A percentile compares a stretch with the other conserved stretches of the same genome.
phyloP scores from a whole-genome alignment of 768 basidiomycete species.

The Termitomyces sp. region DNA sequence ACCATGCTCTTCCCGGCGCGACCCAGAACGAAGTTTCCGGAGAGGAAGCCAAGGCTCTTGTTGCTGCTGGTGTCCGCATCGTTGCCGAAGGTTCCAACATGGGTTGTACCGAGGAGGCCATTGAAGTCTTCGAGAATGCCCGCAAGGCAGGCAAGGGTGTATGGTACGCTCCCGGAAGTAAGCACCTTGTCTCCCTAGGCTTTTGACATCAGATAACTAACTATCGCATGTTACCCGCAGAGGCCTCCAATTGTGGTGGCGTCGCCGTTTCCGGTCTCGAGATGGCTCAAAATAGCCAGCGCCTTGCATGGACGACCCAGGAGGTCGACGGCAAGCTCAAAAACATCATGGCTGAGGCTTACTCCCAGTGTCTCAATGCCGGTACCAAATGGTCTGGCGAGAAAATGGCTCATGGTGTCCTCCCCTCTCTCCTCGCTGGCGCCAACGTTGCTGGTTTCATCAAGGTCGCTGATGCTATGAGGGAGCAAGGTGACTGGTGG shows the following conservation, averaged over 20 bases:
- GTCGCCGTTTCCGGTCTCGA: conserved; percentile 76
- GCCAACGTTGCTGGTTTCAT: conserved; percentile 74
- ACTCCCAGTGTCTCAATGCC: conserved; percentile 48
- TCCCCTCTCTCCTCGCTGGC: conserved; percentile 53
- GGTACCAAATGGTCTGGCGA: conserved; percentile 55
- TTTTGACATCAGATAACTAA: neutral
- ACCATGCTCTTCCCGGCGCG: conserved; percentile 66
- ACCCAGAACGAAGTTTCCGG: conserved; percentile 68
- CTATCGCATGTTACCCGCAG: conserved; percentile 14
- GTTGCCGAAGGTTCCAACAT: conserved; percentile 78
- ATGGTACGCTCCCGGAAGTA: conserved; percentile 76
- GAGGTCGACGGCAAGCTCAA: conserved; percentile 68
- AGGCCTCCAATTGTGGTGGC: conserved; percentile 65
- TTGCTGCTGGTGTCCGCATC: conserved; percentile 63
- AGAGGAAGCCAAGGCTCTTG: conserved; percentile 64
- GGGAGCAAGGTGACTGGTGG: conserved; percentile 75
- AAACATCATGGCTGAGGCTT: conserved; percentile 66
- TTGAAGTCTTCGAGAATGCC: conserved; percentile 63
- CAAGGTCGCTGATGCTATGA: conserved; percentile 70
- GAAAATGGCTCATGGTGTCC: conserved; percentile 28
- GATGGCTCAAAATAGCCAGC: conserved; percentile 75
- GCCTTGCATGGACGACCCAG: conserved; percentile 53
- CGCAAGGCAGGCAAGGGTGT: conserved; percentile 46
- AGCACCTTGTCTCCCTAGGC: conserved; percentile 14
- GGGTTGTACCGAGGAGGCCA: conserved; percentile 70